Conservation (phyloP, 2,329 filamentous ascomycete genomes). For the Lasiodiplodia citricola region DNA sequence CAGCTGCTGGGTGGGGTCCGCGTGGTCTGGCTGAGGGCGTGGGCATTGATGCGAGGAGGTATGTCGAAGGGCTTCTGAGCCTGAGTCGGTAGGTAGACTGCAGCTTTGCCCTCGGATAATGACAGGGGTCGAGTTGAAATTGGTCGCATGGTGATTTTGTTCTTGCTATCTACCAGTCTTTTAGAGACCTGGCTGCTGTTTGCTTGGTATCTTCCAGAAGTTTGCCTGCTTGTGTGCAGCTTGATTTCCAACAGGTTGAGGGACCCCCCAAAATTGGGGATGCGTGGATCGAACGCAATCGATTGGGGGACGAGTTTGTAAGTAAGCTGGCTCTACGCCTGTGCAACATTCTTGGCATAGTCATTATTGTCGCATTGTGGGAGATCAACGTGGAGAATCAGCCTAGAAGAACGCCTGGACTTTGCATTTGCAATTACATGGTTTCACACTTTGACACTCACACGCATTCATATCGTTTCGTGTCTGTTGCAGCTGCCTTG, state of each 20-base stretch:
- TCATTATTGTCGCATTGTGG: neutral
- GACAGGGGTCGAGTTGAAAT: neutral
- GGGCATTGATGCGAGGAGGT: constrained; percentile 75
- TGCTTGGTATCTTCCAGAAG: no score
- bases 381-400: neutral
- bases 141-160: no score
- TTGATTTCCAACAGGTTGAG: neutral
- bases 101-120: neutral
- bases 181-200: no score
- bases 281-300: neutral
- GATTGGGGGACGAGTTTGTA: neutral
- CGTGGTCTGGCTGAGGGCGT: constrained; percentile 72
- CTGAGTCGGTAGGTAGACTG: constrained; percentile 52
- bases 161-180: no score
- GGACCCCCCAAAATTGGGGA: neutral
- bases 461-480: neutral
- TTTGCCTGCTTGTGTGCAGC: no score
- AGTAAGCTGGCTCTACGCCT: no score
- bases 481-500: neutral
- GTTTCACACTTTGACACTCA: neutral
- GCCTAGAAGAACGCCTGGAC: neutral
- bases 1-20: constrained; percentile 59
- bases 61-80: constrained; percentile 74
- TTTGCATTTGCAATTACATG: neutral
- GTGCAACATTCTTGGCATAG: neutral